phyloP scores from a whole-genome alignment of 371 early-diverging fungal genomes.

The Amoeboaphelidium protococcarum region DNA sequence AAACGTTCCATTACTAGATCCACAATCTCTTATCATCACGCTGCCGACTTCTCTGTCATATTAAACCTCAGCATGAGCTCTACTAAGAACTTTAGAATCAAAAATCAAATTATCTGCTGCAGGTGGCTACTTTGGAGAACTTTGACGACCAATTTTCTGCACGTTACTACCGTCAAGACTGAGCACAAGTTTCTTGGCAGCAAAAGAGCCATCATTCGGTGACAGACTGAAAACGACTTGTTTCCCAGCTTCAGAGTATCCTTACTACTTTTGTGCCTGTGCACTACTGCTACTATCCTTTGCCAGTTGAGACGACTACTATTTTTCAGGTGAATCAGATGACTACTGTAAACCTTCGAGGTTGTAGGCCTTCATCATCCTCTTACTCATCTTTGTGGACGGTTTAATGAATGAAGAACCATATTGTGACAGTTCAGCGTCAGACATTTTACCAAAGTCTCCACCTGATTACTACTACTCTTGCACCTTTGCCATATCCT shows the following conservation, averaged over 20 bases:
- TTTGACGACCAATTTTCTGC: constrained; percentile 45
- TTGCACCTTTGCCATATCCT: too few relatives aligned
- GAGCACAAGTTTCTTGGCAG: constrained; percentile 26
- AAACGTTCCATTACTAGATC: constrained; percentile 66
- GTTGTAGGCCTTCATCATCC: not conserved
- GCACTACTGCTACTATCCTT: too few relatives aligned
- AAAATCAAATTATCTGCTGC: constrained; percentile 44
- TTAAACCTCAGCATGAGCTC: constrained; percentile 62
- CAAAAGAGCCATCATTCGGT: constrained; percentile 28
- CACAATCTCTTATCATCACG: constrained; percentile 43
- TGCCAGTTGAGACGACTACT: too few relatives aligned
- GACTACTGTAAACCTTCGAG: not conserved
- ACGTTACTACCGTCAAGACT: constrained; percentile 23
- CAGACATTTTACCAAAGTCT: too few relatives aligned
- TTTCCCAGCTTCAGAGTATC: too few relatives aligned
- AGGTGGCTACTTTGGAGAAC: constrained; percentile 31
- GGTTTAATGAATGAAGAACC: too few relatives aligned
- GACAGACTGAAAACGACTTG: too few relatives aligned
- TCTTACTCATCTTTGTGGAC: too few relatives aligned
- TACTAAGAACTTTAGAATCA: constrained; percentile 55
- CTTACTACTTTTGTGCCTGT: too few relatives aligned
- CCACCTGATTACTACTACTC: too few relatives aligned
- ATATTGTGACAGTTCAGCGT: too few relatives aligned
- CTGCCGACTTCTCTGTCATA: constrained; percentile 29
- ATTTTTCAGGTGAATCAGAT: too few relatives aligned